These are phyloP conservation scores for Diplodia sapinea DNA, from an alignment of 2,329 filamentous ascomycete genomes.

Conservation along the genomic window DNA sequence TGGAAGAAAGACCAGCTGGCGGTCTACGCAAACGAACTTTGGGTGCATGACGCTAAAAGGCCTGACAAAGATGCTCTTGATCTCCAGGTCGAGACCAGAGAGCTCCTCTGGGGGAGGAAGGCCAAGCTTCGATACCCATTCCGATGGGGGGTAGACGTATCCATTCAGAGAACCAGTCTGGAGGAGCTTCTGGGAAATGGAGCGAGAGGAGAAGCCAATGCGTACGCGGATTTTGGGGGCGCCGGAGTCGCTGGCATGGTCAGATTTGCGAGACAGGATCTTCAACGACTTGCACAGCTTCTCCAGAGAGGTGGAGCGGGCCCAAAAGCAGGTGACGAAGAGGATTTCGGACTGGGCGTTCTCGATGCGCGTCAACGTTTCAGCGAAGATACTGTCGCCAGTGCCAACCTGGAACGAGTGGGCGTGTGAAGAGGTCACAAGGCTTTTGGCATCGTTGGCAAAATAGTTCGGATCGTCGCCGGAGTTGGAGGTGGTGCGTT, in stretches of 20 bases:
- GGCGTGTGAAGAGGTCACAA: constrained; percentile 45
- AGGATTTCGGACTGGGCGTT: constrained; percentile 69
- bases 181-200: constrained; percentile 74
- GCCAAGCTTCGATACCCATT: constrained; percentile 68
- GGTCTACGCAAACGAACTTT: constrained; percentile 79
- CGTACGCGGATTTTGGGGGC: constrained; percentile 63
- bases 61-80: constrained; percentile 79
- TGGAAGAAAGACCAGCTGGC: constrained; percentile 69
- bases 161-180: constrained; percentile 70
- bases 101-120: constrained; percentile 64
- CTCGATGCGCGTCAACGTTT: constrained; percentile 66
- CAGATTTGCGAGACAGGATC: constrained; percentile 61
- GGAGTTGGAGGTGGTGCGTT: background rate
- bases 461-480: constrained; percentile 50
- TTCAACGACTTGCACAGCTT: constrained; percentile 64
- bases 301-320: constrained; percentile 66
- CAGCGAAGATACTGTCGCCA: constrained; percentile 51
- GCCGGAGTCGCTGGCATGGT: constrained; percentile 41
- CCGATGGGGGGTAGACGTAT: constrained; percentile 62
- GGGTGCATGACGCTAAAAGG: constrained; percentile 89
- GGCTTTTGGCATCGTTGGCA: constrained; percentile 41
- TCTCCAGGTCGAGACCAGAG: constrained; percentile 67
- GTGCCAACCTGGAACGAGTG: constrained; percentile 52
- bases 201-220: constrained; percentile 78
- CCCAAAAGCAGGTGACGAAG: constrained; percentile 85